Percentiles rank a stretch among this genome's conserved stretches.
These are phyloP conservation scores for Hypoxylon sp. DNA, from an alignment of 2,329 filamentous ascomycete species.

Conservation along the genomic window DNA sequence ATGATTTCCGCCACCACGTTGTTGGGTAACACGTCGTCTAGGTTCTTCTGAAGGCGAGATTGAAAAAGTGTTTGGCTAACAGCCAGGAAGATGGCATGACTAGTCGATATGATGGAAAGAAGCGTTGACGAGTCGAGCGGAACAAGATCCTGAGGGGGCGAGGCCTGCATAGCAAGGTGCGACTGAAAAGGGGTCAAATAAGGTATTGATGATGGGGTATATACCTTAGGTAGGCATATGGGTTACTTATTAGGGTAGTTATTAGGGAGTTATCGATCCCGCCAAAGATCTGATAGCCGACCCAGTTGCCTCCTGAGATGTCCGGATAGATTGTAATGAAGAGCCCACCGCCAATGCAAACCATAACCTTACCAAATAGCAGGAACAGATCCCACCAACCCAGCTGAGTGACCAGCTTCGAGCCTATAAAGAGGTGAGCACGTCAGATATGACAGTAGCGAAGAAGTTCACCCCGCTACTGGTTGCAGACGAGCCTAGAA, in stretches of 20 bases:
- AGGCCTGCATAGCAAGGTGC: conserved; percentile 33
- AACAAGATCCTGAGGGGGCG: conserved; percentile 33
- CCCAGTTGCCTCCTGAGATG: conserved; percentile 19
- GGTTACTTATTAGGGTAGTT: conserved; percentile 17
- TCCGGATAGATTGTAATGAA: conserved; percentile 29
- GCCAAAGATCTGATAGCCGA: conserved; percentile 36
- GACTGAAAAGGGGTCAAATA: conserved; percentile 3
- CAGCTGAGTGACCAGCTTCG: conserved; percentile 12
- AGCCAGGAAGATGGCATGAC: conserved; percentile 32
- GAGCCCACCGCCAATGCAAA: conserved; percentile 23
- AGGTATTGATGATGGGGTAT: not conserved
- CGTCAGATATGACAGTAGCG: conserved; percentile 31
- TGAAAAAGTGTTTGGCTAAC: conserved; percentile 33
- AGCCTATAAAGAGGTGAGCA: conserved; percentile 27
- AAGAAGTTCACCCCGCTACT: conserved; percentile 27
- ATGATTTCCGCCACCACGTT: conserved; percentile 24
- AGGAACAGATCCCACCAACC: conserved; percentile 34
- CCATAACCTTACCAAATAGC: conserved; percentile 18
- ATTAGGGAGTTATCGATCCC: conserved; percentile 31
- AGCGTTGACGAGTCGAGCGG: conserved; percentile 29
- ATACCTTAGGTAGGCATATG: too few relatives aligned
- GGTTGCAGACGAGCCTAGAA: conserved; percentile 5
- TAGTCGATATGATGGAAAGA: conserved; percentile 28
- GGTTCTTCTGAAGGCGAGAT: conserved; percentile 16
- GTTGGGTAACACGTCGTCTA: conserved; percentile 9